Base-by-base conservation (phyloP, 768 basidiomycete genomes). In the Fomitopsis serialis region DNA sequence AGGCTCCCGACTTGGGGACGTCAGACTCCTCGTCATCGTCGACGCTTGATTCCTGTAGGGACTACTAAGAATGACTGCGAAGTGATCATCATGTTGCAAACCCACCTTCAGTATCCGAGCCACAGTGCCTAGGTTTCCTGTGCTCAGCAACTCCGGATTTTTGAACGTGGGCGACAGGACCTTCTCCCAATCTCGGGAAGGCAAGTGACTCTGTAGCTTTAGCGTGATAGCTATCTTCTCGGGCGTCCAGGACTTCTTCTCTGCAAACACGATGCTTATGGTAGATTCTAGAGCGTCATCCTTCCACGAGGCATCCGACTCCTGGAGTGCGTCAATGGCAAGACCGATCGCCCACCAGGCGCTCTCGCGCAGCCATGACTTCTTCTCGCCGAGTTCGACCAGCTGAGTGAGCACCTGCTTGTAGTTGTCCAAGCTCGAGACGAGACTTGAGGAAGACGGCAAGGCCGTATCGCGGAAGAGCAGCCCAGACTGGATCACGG, bases 321-420 rank as follows among this genome's bases (percentile, higher is more conserved):
- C 73, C 45, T 78, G 66, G 37, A 90, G 69, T 12, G 75, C 76
- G 55, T 87, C 81, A 45, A 92, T 59, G 0, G 84, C 85, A 45
- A 85, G 72, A 22, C 76, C 70, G 46, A 95, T 72, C 21, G 82
- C 77, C 82, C 92, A 96, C 89, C 91, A 96, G 13, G 85, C 88
- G 63, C 89, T 88, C 69, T 98, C 96, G 36, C 86, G 77, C 47
- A 98, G 70, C 93, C 94, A 98, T 0, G 85, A 84, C 68, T 95
- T 97, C 64, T 84, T 81, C 61, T 87, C 82, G 22, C 90, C 92
- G 42, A 97, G 70, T 9, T 71, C 74, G 36, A 90, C 58, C 19
- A 97, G 76, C 51, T 84, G 73, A 7, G 68, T 66, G 53, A 96
- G 61, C 10, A 84, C 75, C 25, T 80, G 74, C 24, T 72, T 69